Base-by-base conservation (phyloP, 2,329 filamentous ascomycete species). In the Grosmannia serpens region DNA sequence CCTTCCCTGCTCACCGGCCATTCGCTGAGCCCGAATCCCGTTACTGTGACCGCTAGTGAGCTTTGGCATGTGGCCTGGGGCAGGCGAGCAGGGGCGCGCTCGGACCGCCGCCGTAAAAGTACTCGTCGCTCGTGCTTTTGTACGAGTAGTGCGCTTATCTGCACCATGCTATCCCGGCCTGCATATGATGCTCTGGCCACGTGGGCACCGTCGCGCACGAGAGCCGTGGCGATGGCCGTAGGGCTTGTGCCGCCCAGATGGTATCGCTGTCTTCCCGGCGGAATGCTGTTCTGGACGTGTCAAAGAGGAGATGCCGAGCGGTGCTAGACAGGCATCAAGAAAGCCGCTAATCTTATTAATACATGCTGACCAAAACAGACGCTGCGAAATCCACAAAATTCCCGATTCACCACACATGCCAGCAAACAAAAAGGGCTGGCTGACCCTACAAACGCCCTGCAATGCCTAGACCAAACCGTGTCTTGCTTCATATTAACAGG, bases 141-240 rank as follows among this genome's bases (percentile, higher is more conserved):
- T n/a, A n/a, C n/a, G n/a, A 38, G 15, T 35, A 35, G 33, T 10
- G 33, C 33, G n/a, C n/a, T n/a, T n/a, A 35, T 35, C 35, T 38
- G 35, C 35, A 38, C 4, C 35, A 38, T 38, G 35, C 35, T 38
- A 15, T 38, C 2, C 11, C 11, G 4, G 13, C 35, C 35, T 4
- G 13, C 35, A 17, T 38, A 6, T n/a, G n/a, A n/a, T n/a, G n/a
- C n/a, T n/a, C n/a, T 75, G 1, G 84, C 86, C 1, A 91, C 78
- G 61, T 88, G 80, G 24, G 85, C 87, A 20, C 88, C 88, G 71
- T 90, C 84, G 59, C 75, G 76, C 1, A 38, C 13, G 11, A 31
- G 29, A 5, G 29, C 10, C 29, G 29, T 31, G 29, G 10, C 4
- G 29, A 35, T 38, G 35, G 8, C 17, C 35, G 13, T 38, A 38